Evolutionary conservation across 202 grass and related monocot species (phyloP), one percentile per base, ranked within the genome.

Genomic region (Elaeis oleifera): DNA sequence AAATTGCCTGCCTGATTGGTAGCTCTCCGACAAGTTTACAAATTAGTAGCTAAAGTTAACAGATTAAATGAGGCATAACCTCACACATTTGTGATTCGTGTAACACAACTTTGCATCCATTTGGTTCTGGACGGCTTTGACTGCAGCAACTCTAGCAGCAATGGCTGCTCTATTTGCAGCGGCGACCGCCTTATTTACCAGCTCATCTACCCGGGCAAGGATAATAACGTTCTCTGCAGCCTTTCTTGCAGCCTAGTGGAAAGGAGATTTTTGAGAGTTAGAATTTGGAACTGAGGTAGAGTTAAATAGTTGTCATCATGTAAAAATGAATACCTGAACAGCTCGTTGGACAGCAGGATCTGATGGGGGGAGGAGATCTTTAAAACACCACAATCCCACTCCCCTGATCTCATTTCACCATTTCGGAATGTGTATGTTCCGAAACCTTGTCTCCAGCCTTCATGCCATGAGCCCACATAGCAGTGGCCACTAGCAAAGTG

Each of bases 381-480:
- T 19, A 67, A 14, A 67, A 54, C 13, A 50, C 64, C 64, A 32
- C 25, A 53, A 24, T 67, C 50, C 64, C 64, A 67, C 25, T 52
- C 50, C 16, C 64, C 64, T 6, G 64, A 54, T 31, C 64, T 67
- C 49, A 6, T 23, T 5, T 67, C 64, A 14, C 64, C 64, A 49
- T 67, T 67, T n/a, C 25, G 6, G 24, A 67, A 67, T 29, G 5
- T 36, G 50, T 67, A 67, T 13, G 17, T 54, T 31, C 64, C 64
- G 4, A 67, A 67, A 15, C 64, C 64, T 50, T 67, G 64, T 23
- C 64, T 67, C 64, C 64, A 15, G n/a, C 64, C 64, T 17, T 67
- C 64, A 32, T 67, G 64, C 64, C 64, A 67, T 54, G 64, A 67
- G 7, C 64, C 64, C 23, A 31, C 64, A 8, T 67, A 67, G 64